These are phyloP conservation scores for Cucurbitaria berberidis DNA, from an alignment of 2,329 filamentous ascomycete species.

Conservation along the genomic window DNA sequence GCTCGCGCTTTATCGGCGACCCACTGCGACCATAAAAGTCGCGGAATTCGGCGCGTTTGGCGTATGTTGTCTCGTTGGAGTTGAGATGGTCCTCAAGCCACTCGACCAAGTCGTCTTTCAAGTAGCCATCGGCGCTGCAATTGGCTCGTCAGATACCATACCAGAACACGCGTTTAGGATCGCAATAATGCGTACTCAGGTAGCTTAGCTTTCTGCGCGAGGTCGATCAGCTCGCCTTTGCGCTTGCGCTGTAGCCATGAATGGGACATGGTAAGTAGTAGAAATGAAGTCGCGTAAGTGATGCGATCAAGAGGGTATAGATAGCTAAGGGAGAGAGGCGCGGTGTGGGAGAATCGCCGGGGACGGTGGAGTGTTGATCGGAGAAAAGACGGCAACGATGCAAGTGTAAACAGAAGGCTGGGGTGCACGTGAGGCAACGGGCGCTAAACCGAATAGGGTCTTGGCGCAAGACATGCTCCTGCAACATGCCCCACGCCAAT, in stretches of 20 bases:
- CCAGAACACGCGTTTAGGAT: neutral
- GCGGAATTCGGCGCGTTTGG: constrained; percentile 67
- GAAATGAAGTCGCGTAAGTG: constrained; percentile 53
- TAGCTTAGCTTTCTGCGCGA: constrained; percentile 74
- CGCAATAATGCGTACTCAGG: constrained; percentile 66
- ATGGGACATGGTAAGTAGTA: constrained; percentile 62
- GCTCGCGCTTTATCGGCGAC: constrained; percentile 59
- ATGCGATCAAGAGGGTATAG: constrained; percentile 53
- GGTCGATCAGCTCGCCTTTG: constrained; percentile 77
- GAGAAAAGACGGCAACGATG: constrained; percentile 19
- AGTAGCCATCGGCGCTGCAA: constrained; percentile 69
- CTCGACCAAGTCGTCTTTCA: constrained; percentile 79
- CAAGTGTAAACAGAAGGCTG: constrained; percentile 33
- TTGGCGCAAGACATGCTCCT: neutral
- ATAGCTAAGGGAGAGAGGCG: constrained; percentile 19
- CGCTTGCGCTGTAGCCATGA: constrained; percentile 81
- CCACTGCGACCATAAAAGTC: constrained; percentile 76
- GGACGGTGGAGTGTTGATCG: constrained; percentile 30
- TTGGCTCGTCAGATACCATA: constrained; percentile 20
- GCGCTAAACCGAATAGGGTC: constrained; percentile 16
- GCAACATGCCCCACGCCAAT: neutral
- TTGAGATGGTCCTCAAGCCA: constrained; percentile 48
- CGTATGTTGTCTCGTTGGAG: constrained; percentile 70
- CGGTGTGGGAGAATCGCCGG: constrained; percentile 17
- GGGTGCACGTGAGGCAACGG: constrained; percentile 24